These are phyloP conservation scores for Cyathus olla DNA, from an alignment of 1,284 basidiomycete genomes.

Conservation along the genomic window DNA sequence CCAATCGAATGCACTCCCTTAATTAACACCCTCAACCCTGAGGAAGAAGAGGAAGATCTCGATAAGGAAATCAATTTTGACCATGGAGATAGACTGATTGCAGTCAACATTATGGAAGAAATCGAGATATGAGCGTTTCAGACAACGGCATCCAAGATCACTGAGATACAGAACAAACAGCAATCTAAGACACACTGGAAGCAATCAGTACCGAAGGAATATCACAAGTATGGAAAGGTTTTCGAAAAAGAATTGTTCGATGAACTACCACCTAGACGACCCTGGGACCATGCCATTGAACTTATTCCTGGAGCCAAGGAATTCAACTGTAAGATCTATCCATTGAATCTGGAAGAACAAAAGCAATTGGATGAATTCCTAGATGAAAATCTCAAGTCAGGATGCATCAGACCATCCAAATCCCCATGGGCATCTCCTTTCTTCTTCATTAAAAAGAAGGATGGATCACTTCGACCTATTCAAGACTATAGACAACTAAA, in stretches of 20 bases:
- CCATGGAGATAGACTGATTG: background rate
- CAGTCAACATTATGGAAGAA: background rate
- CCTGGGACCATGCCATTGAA: constrained; percentile 32
- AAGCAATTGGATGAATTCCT: too few relatives aligned
- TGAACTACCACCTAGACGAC: constrained; percentile 9
- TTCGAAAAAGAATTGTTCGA: constrained; percentile 20
- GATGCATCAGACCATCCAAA: constrained; percentile 34
- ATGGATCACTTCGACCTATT: constrained; percentile 39
- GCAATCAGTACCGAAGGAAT: background rate
- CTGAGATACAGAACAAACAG: too few relatives aligned
- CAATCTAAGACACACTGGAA: background rate
- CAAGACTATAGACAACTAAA: constrained; percentile 5
- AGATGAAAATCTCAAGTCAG: constrained; percentile 23
- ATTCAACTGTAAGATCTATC: constrained; percentile 27
- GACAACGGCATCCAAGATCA: too few relatives aligned
- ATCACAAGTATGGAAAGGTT: constrained; percentile 10
- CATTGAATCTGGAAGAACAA: constrained; percentile 31
- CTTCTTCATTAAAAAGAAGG: constrained; percentile 57
- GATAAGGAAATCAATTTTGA: too few relatives aligned
- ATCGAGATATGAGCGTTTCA: background rate
- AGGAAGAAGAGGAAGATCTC: too few relatives aligned
- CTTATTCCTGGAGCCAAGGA: constrained; percentile 2
- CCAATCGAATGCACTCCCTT: background rate
- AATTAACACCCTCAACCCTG: background rate
- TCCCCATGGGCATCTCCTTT: constrained; percentile 43